Conservation (phyloP, 2,329 filamentous ascomycete genomes). For the Botryosphaeria dothidea region DNA sequence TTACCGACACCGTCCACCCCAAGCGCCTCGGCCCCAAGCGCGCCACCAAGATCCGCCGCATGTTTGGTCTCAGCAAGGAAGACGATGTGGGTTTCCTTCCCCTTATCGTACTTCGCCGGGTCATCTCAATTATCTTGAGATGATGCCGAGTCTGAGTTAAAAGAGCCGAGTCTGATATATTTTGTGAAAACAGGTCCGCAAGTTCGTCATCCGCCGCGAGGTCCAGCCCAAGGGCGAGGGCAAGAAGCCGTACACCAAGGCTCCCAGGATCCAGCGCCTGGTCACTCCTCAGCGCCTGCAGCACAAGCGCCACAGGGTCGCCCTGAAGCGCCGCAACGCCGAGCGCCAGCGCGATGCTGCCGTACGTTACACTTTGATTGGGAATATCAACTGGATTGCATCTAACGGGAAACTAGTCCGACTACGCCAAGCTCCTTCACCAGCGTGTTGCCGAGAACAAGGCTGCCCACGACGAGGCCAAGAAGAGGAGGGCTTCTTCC, state of each 20-base stretch:
- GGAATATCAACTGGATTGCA: neutral
- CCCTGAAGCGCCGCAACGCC: slow-evolving; percentile 96
- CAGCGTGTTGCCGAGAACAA: slow-evolving; percentile 98
- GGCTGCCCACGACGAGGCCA: slow-evolving; percentile 86
- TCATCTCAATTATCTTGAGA: slow-evolving; percentile 58
- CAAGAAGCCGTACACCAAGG: slow-evolving; percentile 98
- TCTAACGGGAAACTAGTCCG: slow-evolving; percentile 66
- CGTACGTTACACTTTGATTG: slow-evolving; percentile 60
- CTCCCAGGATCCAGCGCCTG: slow-evolving; percentile 99
- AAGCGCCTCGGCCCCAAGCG: slow-evolving; percentile 99
- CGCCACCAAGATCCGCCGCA: slow-evolving; percentile 99
- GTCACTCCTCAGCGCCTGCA: slow-evolving; percentile 99
- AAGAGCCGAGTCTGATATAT: slow-evolving; percentile 50
- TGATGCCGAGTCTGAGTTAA: slow-evolving; percentile 16
- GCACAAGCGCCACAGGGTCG: slow-evolving; percentile 98
- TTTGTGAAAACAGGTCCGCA: slow-evolving; percentile 73
- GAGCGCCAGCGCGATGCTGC: slow-evolving; percentile 99
- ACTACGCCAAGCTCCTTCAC: slow-evolving; percentile 94
- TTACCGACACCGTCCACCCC: slow-evolving; percentile 97
- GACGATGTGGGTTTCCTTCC: slow-evolving; percentile 85
- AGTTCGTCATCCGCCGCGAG: slow-evolving; percentile 99
- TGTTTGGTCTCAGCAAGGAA: slow-evolving; percentile 99
- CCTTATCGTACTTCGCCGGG: slow-evolving; percentile 19
- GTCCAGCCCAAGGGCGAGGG: slow-evolving; percentile 94
- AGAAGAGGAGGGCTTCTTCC: slow-evolving; percentile 96